Evolutionary conservation across 768 basidiomycete genomes (phyloP).

Genomic region (Trichaptum fuscoviolaceum): DNA sequence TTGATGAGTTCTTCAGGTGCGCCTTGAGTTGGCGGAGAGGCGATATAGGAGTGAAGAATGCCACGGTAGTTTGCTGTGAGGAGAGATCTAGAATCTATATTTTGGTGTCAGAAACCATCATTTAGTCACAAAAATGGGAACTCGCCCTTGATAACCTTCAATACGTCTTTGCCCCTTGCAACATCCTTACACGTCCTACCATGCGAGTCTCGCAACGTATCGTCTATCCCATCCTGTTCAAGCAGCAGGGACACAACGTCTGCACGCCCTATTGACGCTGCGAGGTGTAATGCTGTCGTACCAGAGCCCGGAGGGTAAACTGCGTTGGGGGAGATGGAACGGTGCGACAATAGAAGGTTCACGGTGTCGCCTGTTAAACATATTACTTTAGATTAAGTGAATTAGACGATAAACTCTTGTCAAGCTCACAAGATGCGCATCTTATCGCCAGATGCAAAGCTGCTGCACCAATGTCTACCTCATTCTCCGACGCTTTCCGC

Average conservation of each 20-base stretch:
- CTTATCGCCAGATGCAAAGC: conserved; percentile 80
- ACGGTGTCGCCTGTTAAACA: conserved; percentile 53
- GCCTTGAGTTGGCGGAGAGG: conserved; percentile 40
- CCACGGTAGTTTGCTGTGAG: conserved; percentile 72
- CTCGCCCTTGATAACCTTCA: conserved; percentile 66
- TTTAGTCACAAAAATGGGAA: background rate
- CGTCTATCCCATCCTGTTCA: conserved; percentile 76
- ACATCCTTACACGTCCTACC: conserved; percentile 70
- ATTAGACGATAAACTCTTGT: background rate
- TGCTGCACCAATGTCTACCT: conserved; percentile 63
- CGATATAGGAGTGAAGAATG: conserved; percentile 65
- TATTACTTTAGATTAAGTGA: background rate
- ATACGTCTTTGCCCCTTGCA: conserved; percentile 61
- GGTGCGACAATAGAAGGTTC: conserved; percentile 59
- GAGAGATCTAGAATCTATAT: conserved; percentile 68
- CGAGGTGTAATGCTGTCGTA: conserved; percentile 66
- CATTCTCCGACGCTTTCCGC: conserved; percentile 41
- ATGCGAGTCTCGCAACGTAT: conserved; percentile 60
- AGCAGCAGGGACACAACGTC: conserved; percentile 74
- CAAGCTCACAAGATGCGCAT: conserved; percentile 63
- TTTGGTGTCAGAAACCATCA: background rate
- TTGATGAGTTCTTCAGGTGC: conserved; percentile 37
- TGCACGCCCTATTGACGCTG: conserved; percentile 64
- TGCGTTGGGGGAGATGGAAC: conserved; percentile 76
- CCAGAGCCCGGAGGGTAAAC: conserved; percentile 69